A percentile compares a stretch with the other conserved stretches of the same genome.
Evolutionary conservation across 1,139 yeast species (phyloP).

Genomic region (Magnusiomyces suaveolens): DNA sequence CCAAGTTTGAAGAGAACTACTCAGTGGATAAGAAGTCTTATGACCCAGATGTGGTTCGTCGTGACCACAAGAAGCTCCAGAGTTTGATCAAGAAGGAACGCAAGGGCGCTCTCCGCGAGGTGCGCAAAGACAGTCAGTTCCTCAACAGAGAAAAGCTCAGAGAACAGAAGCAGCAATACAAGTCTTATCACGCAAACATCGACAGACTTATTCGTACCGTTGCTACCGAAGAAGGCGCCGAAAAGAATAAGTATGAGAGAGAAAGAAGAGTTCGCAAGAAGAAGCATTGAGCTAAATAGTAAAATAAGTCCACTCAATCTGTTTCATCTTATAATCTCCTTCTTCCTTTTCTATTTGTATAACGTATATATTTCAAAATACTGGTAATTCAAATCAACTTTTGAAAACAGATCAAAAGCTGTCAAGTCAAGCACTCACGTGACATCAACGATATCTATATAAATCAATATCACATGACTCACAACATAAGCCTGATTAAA

Average conservation of each 20-base stretch:
- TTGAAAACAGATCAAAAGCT: no score
- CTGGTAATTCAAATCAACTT: no score
- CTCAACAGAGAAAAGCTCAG: slow-evolving; percentile 76
- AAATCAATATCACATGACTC: no score
- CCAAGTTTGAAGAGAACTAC: slow-evolving; percentile 91
- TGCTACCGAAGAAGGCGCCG: slow-evolving; percentile 89
- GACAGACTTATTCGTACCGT: slow-evolving; percentile 76
- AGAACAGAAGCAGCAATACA: slow-evolving; percentile 65
- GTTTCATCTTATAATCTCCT: no score
- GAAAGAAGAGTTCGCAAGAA: slow-evolving; percentile 63
- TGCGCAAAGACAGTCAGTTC: slow-evolving; percentile 81
- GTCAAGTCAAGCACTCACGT: no score
- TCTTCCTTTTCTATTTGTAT: no score
- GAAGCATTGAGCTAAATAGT: slow-evolving; percentile 25
- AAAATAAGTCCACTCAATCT: no score
- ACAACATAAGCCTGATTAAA: no score
- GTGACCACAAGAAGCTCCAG: slow-evolving; percentile 72
- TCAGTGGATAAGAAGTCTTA: slow-evolving; percentile 91
- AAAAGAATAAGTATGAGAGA: slow-evolving; percentile 80
- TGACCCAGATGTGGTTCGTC: slow-evolving; percentile 72
- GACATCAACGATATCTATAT: no score
- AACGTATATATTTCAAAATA: no score
- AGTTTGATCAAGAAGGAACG: slow-evolving; percentile 84
- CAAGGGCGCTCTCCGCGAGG: slow-evolving; percentile 78
- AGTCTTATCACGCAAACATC: slow-evolving; percentile 83